These are phyloP conservation scores for Tagetes patula DNA, from an alignment of 129 eudicot genomes.

Conservation along the genomic window DNA sequence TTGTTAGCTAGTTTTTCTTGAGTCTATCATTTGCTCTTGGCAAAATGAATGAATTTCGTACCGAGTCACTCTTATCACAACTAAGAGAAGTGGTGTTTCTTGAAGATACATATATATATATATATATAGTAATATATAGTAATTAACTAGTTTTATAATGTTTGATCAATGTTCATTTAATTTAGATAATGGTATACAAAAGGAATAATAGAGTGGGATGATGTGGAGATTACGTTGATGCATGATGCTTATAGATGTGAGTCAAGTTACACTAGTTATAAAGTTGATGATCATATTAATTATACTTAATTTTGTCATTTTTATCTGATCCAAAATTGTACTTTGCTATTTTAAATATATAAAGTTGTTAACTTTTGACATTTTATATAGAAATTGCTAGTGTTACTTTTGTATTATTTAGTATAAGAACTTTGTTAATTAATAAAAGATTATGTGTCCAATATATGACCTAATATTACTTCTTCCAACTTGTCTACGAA, in stretches of 20 bases:
- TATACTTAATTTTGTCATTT: neutral
- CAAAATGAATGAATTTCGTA: neutral
- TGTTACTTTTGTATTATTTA: neutral
- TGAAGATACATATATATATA: no score
- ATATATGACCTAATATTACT: conserved; percentile 11
- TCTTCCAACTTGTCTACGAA: conserved; percentile 30
- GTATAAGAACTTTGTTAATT: conserved; percentile 3
- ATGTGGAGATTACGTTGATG: conserved; percentile 26
- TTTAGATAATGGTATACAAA: neutral
- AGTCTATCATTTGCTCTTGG: neutral
- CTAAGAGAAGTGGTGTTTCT: neutral
- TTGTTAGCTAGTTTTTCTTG: neutral
- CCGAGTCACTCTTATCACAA: neutral
- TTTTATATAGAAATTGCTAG: neutral
- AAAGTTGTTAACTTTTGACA: neutral
- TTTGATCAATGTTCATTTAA: neutral
- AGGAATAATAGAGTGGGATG: conserved; percentile 23
- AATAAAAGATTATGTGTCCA: conserved; percentile 11
- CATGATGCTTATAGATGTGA: conserved; percentile 21
- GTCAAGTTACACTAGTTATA: conserved; percentile 29
- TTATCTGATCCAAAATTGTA: neutral
- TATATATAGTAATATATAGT: no score
- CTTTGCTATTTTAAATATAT: neutral
- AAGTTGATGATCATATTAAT: conserved; percentile 15
- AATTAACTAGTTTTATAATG: neutral